Evolutionary conservation across 2,329 filamentous ascomycete genomes (phyloP).

Genomic region (Zopfia rhizophila): DNA sequence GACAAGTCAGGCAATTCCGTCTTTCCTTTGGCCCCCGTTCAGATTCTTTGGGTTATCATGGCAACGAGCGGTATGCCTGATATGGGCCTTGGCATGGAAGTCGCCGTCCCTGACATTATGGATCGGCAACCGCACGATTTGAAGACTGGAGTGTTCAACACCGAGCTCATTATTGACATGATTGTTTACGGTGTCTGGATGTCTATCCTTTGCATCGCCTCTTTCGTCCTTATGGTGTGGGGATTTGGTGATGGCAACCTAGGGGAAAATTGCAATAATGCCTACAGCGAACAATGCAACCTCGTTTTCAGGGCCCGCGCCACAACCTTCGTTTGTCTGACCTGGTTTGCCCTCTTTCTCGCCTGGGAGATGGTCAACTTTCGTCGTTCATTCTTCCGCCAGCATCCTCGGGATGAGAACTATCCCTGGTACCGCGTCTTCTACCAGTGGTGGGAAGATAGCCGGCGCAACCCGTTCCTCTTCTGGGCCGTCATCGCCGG

Average conservation of each 20-base stretch:
- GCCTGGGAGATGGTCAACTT: constrained; percentile 79
- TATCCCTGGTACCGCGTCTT: constrained; percentile 59
- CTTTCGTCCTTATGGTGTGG: constrained; percentile 48
- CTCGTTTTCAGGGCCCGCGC: constrained; percentile 65
- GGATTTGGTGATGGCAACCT: constrained; percentile 45
- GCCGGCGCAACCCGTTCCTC: constrained; percentile 74
- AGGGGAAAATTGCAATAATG: constrained; percentile 44
- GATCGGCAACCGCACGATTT: constrained; percentile 37
- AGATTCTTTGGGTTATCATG: constrained; percentile 53
- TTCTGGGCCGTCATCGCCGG: constrained; percentile 51
- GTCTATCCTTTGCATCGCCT: constrained; percentile 43
- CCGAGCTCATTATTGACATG: constrained; percentile 49
- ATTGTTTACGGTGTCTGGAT: constrained; percentile 48
- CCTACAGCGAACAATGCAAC: constrained; percentile 37
- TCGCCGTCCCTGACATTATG: constrained; percentile 48
- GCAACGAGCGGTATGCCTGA: constrained; percentile 48
- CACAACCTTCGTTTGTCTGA: constrained; percentile 75
- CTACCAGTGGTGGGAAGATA: constrained; percentile 68
- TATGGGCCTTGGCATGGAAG: constrained; percentile 49
- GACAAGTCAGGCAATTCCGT: constrained; percentile 44
- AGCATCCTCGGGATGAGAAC: constrained; percentile 67
- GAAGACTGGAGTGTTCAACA: constrained; percentile 43
- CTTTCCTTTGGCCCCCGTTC: constrained; percentile 48
- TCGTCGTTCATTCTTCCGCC: constrained; percentile 75
- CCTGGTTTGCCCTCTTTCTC: constrained; percentile 76